These are phyloP conservation scores for Ramichloridium luteum DNA, from an alignment of 2,329 filamentous ascomycete genomes.

Conservation along the genomic window DNA sequence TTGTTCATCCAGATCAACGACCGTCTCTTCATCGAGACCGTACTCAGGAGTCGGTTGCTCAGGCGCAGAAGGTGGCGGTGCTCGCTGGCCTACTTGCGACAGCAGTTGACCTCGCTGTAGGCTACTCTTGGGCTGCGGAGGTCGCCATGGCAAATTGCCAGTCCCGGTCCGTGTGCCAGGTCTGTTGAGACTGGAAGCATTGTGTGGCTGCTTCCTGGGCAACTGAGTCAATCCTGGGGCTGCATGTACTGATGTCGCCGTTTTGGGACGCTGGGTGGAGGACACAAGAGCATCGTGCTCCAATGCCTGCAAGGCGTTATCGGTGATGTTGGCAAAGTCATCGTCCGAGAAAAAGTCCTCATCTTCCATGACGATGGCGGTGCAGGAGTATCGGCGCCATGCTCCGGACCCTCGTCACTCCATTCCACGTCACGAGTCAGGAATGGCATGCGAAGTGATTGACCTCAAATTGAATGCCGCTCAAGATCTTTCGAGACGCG, in stretches of 20 bases:
- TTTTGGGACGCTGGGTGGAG: conserved; percentile 28
- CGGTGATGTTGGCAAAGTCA: conserved; percentile 34
- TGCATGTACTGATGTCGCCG: conserved; percentile 3
- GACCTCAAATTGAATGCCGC: too few relatives aligned
- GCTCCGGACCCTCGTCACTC: too few relatives aligned
- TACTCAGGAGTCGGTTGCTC: conserved; percentile 30
- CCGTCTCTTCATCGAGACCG: conserved; percentile 33
- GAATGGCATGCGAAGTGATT: too few relatives aligned
- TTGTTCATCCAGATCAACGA: conserved; percentile 34
- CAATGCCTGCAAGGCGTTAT: conserved; percentile 33
- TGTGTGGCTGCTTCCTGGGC: conserved; percentile 13
- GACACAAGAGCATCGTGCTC: conserved; percentile 32
- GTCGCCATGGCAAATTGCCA: conserved; percentile 19
- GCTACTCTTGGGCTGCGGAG: conserved; percentile 16
- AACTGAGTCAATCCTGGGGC: conserved; percentile 1
- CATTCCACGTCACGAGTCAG: too few relatives aligned
- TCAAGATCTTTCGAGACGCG: too few relatives aligned
- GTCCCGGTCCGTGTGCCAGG: conserved; percentile 7
- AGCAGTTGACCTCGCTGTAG: not conserved
- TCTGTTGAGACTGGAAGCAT: conserved; percentile 13
- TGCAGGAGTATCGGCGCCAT: too few relatives aligned
- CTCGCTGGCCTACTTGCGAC: conserved; percentile 1
- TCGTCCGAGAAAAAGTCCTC: conserved; percentile 36
- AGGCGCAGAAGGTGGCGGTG: conserved; percentile 15
- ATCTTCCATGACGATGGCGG: conserved; percentile 27